Conservation (phyloP, 495 filamentous ascomycete genomes). For the Penicillium roqueforti region DNA sequence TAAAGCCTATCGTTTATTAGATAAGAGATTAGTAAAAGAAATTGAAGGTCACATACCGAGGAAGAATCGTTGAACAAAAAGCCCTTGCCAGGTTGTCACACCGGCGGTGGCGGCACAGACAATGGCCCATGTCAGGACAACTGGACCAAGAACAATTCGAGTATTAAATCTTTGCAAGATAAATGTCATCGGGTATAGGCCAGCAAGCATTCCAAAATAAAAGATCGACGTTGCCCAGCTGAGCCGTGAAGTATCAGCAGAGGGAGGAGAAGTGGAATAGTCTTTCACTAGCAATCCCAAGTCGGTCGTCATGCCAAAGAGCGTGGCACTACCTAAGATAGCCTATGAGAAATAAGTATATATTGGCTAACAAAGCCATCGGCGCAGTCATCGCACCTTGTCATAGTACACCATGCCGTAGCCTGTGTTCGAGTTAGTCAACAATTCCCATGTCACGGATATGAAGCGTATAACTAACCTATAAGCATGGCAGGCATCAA, state of each 20-base stretch:
- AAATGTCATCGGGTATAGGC: constrained; percentile 68
- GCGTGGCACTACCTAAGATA: constrained; percentile 64
- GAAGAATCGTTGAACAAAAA: constrained; percentile 70
- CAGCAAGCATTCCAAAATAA: constrained; percentile 74
- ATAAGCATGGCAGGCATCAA: constrained; percentile 69
- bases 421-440: constrained; percentile 21
- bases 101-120: constrained; percentile 66
- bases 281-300: constrained; percentile 51
- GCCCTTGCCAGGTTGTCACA: constrained; percentile 57
- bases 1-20: constrained; percentile 45
- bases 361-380: neutral
- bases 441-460: neutral
- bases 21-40: neutral
- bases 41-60: constrained; percentile 34
- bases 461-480: constrained; percentile 31
- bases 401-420: constrained; percentile 77
- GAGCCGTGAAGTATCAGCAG: constrained; percentile 57
- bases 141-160: constrained; percentile 55
- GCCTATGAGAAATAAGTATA: constrained; percentile 42
- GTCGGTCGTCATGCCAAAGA: constrained; percentile 74
- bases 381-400: constrained; percentile 43
- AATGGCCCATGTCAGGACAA: constrained; percentile 64
- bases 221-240: constrained; percentile 75
- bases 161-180: constrained; percentile 61
- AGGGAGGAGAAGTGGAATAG: constrained; percentile 50